Evolutionary conservation across 2,329 filamentous ascomycete genomes (phyloP), one percentile per base, ranked within the genome.

Genomic region (Claviceps maximensis): DNA sequence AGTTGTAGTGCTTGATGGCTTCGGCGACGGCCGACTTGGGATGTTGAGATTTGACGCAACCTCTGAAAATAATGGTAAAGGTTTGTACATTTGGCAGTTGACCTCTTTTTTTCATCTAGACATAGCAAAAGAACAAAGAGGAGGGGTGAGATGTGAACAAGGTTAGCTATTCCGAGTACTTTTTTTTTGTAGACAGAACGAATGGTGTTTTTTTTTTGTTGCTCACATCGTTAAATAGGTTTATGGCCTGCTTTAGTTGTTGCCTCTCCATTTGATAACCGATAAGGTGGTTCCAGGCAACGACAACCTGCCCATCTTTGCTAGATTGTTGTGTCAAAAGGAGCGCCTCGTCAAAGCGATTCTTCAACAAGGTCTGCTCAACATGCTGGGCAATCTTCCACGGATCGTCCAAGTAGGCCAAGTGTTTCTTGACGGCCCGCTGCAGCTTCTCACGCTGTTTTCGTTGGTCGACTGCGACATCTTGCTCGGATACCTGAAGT

Each of bases 91-190:
- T 91, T 1, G 93, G 91, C 27, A 78, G 74, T 61, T 94, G 86
- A 5, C 76, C 84, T 56, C 89, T 79, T 71, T 97, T 97, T 72
- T 97, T 98, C 91, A 98, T 97, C 86, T 88, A 59, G 13, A 54
- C 2, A 23, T 15, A n/a, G n/a, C 5, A 25, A 25, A 44, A 25
- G 15, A 5, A 7, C 12, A 42, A 42, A 23, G 23, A 21, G 4
- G 13, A 21, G 4, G 12, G 13, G 23, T 42, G 42, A 21, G 7
- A 42, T 19, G 15, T 29, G 6, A 21, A 45, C 6, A 45, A 25
- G 9, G 49, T 51, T 21, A 47, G 29, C 29, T 42, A 13, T 33
- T 33, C 10, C 31, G 31, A 13, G 31, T 33, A 33, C 10, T 6
- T 6, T 31, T 5, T 31, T 31, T 6, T 25, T n/a, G 31, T 23